Base-by-base conservation (phyloP, 148 eudicot species). In the Silene conica region DNA sequence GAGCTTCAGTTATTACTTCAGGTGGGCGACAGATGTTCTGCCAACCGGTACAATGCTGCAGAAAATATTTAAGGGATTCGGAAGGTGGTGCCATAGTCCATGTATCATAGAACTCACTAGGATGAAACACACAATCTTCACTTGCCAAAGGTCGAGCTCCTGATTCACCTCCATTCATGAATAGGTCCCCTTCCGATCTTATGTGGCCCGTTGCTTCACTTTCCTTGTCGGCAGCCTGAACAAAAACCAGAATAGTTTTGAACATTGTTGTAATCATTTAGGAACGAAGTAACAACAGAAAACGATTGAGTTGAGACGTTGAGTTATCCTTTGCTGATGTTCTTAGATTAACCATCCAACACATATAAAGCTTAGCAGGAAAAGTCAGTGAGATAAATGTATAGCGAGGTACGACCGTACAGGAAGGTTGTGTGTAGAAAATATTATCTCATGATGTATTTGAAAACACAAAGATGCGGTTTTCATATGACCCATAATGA, bases 21-120 rank as follows among this genome's bases (percentile, higher is more conserved):
- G 69, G 71, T 12, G 80, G 80, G 43, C 81, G 84, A 13, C 87
- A 80, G 72, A 88, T 48, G 54, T 56, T 41, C 78, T 92, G 96
- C 89, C 96, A 95, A 70, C 97, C 98, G 0, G 90, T 75, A 73
- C 85, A 86, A 63, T 85, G 90, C 74, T 85, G 85, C 23, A 92
- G 87, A 79, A 80, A 72, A 26, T 88, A 83, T 63, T 89, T 87
- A n/a, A 91, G 85, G 23, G 85, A 85, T 54, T 94, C 89, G 2
- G 84, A 77, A 31, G 98, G 89, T 3, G 92, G 82, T 78, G 84
- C 90, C 63, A 87, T 85, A 0, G 96, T 92, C 92, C 97, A 92
- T 12, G 74, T 71, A 2, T 74, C n/a, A 72, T 92, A 92, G 77
- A 79, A 84, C 72, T 85, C 87, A 8, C 89, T 85, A 0, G 89